Base-by-base conservation (phyloP, 257 asterid genomes). In the Eucommia ulmoides region DNA sequence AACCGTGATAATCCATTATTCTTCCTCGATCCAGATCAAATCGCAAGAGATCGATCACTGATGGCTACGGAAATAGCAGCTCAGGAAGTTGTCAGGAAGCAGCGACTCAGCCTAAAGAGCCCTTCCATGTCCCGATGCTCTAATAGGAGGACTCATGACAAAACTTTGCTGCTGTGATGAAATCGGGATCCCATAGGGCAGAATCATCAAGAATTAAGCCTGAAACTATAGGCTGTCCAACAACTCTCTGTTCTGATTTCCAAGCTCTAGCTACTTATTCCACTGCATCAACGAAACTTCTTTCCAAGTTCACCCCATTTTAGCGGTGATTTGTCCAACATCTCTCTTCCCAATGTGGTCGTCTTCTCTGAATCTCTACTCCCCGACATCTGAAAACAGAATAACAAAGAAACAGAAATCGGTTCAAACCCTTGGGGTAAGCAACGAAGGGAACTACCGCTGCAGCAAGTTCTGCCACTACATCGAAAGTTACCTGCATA, bases 91-190 rank as follows among this genome's bases (percentile, higher is more conserved):
- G n/a, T n/a, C n/a, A n/a, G n/a, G n/a, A n/a, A n/a, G n/a, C n/a
- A n/a, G n/a, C n/a, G n/a, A n/a, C n/a, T n/a, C 98, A 65, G 84
- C 94, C 72, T 80, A 96, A 72, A 89, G 98, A 71, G 93, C 93
- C 74, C 70, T 80, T 47, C 80, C 88, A 65, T 89, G 98, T 49
- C 93, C 96, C 23, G 79, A 66, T 58, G 82, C 93, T 72, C 98
- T 76, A 54, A 85, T 80, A 48, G 98, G 98, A 54, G 98, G 97
- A 59, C 96, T 89, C 98, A 83, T 89, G 54, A 89, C 92, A 57
- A 72, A 89, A 64, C 98, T 76, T 85, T 58, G 96, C 93, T 44
- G 98, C 98, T 49, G 74, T 62, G 58, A 53, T 77, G 65, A 82
- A 89, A 65, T 89, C 88, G 41, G 92, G 72, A 65, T 89, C 88